Evolutionary conservation across 805 yeast species (phyloP), one percentile per base, ranked within the genome.

Genomic region (Candida ulmi): DNA sequence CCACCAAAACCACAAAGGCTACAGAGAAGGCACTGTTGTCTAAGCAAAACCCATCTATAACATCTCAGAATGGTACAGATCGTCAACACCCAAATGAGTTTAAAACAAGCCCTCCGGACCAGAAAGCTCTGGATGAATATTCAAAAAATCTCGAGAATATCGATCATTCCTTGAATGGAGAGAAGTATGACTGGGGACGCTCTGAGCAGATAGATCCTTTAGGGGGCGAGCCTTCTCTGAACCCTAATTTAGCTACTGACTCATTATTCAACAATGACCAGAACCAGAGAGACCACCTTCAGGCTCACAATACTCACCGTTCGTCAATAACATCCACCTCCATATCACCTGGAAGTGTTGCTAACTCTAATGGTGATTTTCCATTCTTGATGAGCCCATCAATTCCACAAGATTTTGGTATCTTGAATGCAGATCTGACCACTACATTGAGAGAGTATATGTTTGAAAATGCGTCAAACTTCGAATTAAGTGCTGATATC

Each of bases 391-490:
- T 40, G 28, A 40, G 43, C 24, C 48, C 45, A 1, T 18, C 39
- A 2, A 23, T 37, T 4, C 26, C 40, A 1, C 26, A 26, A 2
- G 46, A 44, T 8, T 39, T 47, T 29, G 65, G 39, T 46, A 48
- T 42, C 41, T 46, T 17, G 47, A 57, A 48, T 55, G 54, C 53
- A 35, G 61, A 62, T 17, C 48, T 66, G 6, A 62, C 61, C 32
- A 46, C 52, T 33, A 63, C 67, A 1, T 52, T 68, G 34, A 52
- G 68, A 35, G 69, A 65, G 43, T 62, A 62, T 40, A 66, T 67
- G 68, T 60, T 58, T 45, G 56, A 66, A 19, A 61, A 61, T 40
- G 64, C 65, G 7, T 55, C 64, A 2, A 37, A 50, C 31, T 33
- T 26, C 15, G 29, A 26, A 12, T 26, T 26, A 13, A 26, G 29